Percentiles rank a stretch among this genome's conserved stretches.
Evolutionary conservation across 1,139 yeast genomes (phyloP).

Genomic region (Casaregolazyma suthepensis): DNA sequence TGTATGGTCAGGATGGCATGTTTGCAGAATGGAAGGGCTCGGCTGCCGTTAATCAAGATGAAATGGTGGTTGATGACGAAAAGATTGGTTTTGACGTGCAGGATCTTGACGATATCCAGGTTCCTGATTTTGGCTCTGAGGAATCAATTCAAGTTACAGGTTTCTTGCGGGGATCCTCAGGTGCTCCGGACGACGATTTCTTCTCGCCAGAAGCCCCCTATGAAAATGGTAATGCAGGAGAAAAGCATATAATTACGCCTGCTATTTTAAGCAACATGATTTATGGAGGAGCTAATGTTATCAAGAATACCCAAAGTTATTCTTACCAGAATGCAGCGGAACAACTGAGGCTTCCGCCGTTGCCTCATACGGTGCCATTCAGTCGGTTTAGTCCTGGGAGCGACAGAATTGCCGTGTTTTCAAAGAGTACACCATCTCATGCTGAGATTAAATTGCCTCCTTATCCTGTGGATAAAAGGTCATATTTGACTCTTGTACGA

Average conservation of each 20-base stretch:
- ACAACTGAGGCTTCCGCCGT: slow-evolving; percentile 22
- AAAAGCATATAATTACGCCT: background rate
- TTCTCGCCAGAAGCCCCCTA: background rate
- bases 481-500: background rate
- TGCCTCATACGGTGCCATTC: slow-evolving; percentile 16
- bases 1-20: background rate
- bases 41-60: background rate
- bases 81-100: background rate
- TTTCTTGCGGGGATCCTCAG: background rate
- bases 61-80: background rate
- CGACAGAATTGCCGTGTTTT: slow-evolving; percentile 8
- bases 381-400: slow-evolving; percentile 20
- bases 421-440: background rate
- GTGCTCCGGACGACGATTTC: background rate
- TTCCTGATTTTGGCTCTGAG: slow-evolving; percentile 1
- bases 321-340: slow-evolving; percentile 22
- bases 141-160: background rate
- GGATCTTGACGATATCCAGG: slow-evolving; percentile 2
- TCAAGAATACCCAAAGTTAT: slow-evolving; percentile 18
- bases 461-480: background rate
- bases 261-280: slow-evolving; percentile 24
- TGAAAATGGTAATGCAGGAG: background rate
- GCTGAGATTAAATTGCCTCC: background rate
- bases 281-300: slow-evolving; percentile 41
- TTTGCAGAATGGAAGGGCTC: background rate